phyloP scores from a whole-genome alignment of 2,329 filamentous ascomycete genomes.

The Cladophialophora carrionii region DNA sequence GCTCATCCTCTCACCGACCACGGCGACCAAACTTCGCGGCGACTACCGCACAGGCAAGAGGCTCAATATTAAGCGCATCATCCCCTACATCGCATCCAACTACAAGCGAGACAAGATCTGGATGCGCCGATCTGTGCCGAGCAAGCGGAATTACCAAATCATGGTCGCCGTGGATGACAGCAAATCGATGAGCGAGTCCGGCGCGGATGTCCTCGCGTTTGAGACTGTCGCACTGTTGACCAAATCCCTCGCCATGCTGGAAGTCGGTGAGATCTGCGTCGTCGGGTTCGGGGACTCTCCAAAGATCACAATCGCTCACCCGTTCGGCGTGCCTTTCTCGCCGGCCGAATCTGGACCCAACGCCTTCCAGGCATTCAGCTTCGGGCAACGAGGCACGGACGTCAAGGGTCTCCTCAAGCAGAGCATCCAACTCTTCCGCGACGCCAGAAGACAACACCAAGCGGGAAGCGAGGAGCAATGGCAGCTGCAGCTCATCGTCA shows the following conservation, averaged over 20 bases:
- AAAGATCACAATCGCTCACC: constrained; percentile 79
- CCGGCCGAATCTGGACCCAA: constrained; percentile 74
- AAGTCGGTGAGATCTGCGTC: constrained; percentile 90
- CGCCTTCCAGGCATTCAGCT: constrained; percentile 81
- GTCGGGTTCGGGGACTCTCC: constrained; percentile 78
- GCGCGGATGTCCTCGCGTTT: constrained; percentile 78
- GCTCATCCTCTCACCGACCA: constrained; percentile 89
- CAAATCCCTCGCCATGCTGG: constrained; percentile 84
- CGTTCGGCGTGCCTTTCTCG: constrained; percentile 79
- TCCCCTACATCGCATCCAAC: constrained; percentile 95
- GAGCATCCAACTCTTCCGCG: constrained; percentile 79
- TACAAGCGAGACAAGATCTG: constrained; percentile 99
- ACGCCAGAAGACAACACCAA: constrained; percentile 63
- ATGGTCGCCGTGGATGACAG: constrained; percentile 96
- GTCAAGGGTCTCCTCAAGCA: constrained; percentile 75
- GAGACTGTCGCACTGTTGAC: constrained; percentile 92
- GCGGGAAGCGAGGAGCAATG: constrained; percentile 71
- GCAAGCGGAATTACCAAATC: constrained; percentile 94
- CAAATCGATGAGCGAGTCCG: constrained; percentile 85
- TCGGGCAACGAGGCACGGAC: constrained; percentile 83
- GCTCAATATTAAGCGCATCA: constrained; percentile 99
- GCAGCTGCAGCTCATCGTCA: constrained; percentile 92
- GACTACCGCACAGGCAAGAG: constrained; percentile 97
- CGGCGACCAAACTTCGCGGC: constrained; percentile 93
- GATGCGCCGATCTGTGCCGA: constrained; percentile 91